These are phyloP conservation scores for Isoetes taiwanensis DNA, from an alignment of 75 land plant genomes.

Conservation along the genomic window DNA sequence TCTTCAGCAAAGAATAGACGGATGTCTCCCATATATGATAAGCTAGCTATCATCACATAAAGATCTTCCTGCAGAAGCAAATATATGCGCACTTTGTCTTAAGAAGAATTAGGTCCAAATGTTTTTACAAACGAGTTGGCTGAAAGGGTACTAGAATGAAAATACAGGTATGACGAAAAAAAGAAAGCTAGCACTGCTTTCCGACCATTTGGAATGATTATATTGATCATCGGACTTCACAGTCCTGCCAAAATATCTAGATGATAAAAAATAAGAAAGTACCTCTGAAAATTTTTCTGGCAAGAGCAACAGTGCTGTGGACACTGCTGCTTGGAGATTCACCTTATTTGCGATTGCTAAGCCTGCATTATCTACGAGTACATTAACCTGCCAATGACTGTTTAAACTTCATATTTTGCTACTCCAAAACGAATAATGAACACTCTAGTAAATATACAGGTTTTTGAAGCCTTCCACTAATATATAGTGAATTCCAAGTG, in stretches of 20 bases:
- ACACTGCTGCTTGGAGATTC: conserved; percentile 59
- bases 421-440: no score
- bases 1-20: conserved; percentile 97
- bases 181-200: no score
- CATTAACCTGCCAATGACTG: conserved; percentile 46
- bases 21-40: conserved; percentile 86
- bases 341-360: conserved; percentile 36
- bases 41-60: conserved; percentile 68
- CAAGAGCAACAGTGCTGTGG: conserved; percentile 73
- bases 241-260: no score
- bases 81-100: neutral
- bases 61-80: conserved; percentile 56
- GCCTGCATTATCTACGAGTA: conserved; percentile 52
- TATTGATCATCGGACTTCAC: no score
- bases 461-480: conserved; percentile 92
- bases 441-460: conserved; percentile 42
- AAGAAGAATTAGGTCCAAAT: conserved; percentile 7
- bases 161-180: neutral
- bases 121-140: no score
- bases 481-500: conserved; percentile 66
- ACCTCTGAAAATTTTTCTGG: conserved; percentile 83
- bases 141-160: no score
- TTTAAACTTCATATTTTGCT: no score
- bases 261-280: no score
- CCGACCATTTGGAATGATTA: no score